These are phyloP conservation scores for Bretziella fagacearum DNA, from an alignment of 2,329 filamentous ascomycete genomes.

Conservation along the genomic window DNA sequence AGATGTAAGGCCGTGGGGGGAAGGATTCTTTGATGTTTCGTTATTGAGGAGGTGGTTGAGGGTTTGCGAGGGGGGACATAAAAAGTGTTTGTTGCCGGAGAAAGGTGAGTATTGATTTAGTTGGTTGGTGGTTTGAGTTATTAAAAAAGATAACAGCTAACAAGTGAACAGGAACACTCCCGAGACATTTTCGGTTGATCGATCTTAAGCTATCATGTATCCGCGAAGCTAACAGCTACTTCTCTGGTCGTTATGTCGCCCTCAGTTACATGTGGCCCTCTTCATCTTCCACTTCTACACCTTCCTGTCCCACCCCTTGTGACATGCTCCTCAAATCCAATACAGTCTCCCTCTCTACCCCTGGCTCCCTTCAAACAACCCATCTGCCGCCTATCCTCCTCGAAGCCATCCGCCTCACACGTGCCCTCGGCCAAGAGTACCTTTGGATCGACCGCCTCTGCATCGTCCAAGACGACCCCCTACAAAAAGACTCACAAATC, in stretches of 20 bases:
- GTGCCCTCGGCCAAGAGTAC: slow-evolving; percentile 1
- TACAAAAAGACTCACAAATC: slow-evolving; percentile 1
- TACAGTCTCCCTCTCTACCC: not conserved
- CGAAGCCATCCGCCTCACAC: not conserved
- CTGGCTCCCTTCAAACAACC: not conserved
- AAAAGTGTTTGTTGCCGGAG: not conserved
- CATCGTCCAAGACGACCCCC: slow-evolving; percentile 3
- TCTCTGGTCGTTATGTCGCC: not conserved
- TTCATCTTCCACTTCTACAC: not conserved
- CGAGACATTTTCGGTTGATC: slow-evolving; percentile 3
- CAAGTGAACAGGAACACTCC: not conserved
- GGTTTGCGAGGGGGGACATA: not conserved
- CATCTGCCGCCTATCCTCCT: not conserved
- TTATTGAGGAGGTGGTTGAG: not conserved
- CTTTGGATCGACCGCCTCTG: slow-evolving; percentile 7
- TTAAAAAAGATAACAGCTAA: not conserved
- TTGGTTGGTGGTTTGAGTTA: too few relatives aligned
- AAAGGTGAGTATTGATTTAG: not conserved
- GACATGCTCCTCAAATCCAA: not conserved
- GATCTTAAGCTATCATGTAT: slow-evolving; percentile 2
- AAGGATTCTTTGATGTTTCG: slow-evolving; percentile 3
- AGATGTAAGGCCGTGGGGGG: not conserved
- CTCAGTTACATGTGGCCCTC: slow-evolving; percentile 6
- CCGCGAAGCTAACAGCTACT: not conserved
- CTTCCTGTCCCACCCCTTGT: not conserved